Evolutionary conservation across 306 rosid species (phyloP), one percentile per base, ranked within the genome.

Genomic region (Cicer pinnatifidum): DNA sequence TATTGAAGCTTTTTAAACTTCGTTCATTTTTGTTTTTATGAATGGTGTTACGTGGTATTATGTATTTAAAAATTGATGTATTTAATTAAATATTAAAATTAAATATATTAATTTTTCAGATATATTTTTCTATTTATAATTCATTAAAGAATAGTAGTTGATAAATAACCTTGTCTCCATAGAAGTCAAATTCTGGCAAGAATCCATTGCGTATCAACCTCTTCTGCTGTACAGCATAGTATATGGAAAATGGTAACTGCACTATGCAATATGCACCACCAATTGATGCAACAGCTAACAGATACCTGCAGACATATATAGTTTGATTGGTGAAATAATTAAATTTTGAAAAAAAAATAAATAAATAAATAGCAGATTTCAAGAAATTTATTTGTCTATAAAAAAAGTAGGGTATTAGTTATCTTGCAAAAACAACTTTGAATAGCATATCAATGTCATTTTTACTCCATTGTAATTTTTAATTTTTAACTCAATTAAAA

Each of bases 161-260:
- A 40, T 1, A 35, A 0, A 23, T 23, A 0, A 85, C 85, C 85
- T 84, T 86, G 75, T 90, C 93, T 1, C 81, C 86, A 4, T 13
- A 84, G 87, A 86, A 88, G 79, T 88, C 92, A 77, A 89, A 86
- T 8, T 85, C 57, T 0, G 88, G 86, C 73, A 88, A 76, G 67
- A 50, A 77, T 1, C 64, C 67, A 60, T 77, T 50, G 58, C 73
- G 78, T 3, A 89, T 67, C 64, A 87, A 7, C 65, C 86, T 83
- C 77, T 81, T 88, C 15, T 73, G 73, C 11, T 84, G 60, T 15
- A 20, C 13, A 0, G 78, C 85, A 43, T 85, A 62, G 79, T 87
- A 85, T 12, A 81, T 15, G 9, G 83, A 68, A 57, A 84, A 84
- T 37, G 93, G 88, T 52, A 85, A 58, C 75, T 90, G 93, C 56